Conservation (phyloP, 805 yeast species). For the Saccharomycopsis fermentans region DNA sequence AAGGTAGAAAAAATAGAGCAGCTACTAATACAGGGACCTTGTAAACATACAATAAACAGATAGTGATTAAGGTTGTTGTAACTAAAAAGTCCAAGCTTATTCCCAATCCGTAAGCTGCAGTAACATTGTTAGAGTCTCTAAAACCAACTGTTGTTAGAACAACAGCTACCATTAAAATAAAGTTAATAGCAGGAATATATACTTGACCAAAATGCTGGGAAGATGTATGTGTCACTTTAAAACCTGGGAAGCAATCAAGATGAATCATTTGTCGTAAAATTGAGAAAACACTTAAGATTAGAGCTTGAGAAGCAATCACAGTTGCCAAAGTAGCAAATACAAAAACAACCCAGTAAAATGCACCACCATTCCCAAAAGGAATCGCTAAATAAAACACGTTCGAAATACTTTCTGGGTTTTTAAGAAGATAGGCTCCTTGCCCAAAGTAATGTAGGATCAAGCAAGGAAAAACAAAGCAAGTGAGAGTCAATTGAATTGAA, state of each 20-base stretch:
- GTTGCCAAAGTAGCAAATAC: conserved; percentile 45
- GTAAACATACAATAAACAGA: conserved; percentile 39
- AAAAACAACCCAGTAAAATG: conserved; percentile 42
- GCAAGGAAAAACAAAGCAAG: conserved; percentile 40
- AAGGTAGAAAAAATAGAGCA: conserved; percentile 27
- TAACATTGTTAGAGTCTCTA: conserved; percentile 37
- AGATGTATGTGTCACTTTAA: conserved; percentile 37
- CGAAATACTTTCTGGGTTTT: conserved; percentile 30
- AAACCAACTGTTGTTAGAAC: conserved; percentile 43
- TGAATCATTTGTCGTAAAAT: conserved; percentile 43
- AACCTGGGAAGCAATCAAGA: conserved; percentile 44
- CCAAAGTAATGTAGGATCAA: conserved; percentile 46
- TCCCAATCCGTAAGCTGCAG: conserved; percentile 54
- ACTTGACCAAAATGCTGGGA: conserved; percentile 38
- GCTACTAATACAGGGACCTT: conserved; percentile 29
- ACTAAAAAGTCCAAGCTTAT: conserved; percentile 45
- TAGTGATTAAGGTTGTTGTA: conserved; percentile 37
- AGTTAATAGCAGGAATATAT: conserved; percentile 42
- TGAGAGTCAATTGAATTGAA: conserved; percentile 40
- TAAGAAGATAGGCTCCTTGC: conserved; percentile 41
- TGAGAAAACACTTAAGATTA: conserved; percentile 45
- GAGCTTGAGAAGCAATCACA: conserved; percentile 51
- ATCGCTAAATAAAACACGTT: conserved; percentile 40
- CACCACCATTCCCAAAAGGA: conserved; percentile 38
- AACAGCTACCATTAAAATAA: conserved; percentile 42